Conservation (phyloP, 345 rosid species). For the Geranium brycei region DNA sequence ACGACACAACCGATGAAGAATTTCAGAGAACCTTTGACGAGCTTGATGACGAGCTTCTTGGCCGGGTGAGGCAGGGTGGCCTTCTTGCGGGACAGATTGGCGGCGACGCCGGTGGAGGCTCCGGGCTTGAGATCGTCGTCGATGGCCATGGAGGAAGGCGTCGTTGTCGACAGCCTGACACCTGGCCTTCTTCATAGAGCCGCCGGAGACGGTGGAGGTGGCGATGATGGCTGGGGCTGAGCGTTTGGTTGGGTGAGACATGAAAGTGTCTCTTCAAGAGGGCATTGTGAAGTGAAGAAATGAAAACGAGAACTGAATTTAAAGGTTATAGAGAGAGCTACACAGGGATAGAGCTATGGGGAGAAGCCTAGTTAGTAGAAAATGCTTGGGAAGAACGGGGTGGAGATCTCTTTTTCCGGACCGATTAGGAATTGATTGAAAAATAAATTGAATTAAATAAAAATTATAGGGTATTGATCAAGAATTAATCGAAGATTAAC, state of each 20-base stretch:
- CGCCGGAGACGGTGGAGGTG: constrained; percentile 18
- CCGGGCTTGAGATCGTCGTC: constrained; percentile 47
- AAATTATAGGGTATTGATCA: too few relatives aligned
- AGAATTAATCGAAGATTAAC: too few relatives aligned
- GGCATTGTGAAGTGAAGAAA: constrained; percentile 18
- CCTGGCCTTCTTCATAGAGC: constrained; percentile 65
- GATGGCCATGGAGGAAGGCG: constrained; percentile 32
- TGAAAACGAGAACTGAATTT: neutral
- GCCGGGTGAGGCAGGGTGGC: constrained; percentile 77
- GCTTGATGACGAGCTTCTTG: constrained; percentile 83
- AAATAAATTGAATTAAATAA: too few relatives aligned
- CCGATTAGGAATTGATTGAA: too few relatives aligned
- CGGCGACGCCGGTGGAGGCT: constrained; percentile 23
- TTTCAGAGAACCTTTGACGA: constrained; percentile 44
- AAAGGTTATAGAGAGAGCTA: neutral
- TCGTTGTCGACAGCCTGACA: constrained; percentile 39
- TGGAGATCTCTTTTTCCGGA: too few relatives aligned
- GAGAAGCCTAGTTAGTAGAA: too few relatives aligned
- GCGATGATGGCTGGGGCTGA: constrained; percentile 27
- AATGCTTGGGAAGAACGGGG: too few relatives aligned
- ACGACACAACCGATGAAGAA: neutral
- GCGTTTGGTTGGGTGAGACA: constrained; percentile 90
- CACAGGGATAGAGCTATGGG: too few relatives aligned
- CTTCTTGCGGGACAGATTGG: constrained; percentile 76
- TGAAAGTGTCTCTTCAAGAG: constrained; percentile 24